phyloP scores from a whole-genome alignment of 2,329 filamentous ascomycete genomes.

The Trichophyton simii region DNA sequence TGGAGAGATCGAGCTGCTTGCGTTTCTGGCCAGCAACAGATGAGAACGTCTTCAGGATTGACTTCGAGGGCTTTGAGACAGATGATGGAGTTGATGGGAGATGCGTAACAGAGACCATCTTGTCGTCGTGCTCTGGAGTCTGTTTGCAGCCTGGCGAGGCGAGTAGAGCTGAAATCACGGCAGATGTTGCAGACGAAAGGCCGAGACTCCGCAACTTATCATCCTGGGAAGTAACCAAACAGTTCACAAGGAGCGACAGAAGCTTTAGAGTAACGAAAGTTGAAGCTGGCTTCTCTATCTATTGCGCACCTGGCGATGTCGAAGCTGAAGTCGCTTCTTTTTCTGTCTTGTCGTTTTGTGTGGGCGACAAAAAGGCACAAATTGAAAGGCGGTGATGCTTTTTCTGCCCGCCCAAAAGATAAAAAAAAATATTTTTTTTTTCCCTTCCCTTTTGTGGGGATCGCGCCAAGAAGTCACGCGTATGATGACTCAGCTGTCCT shows the following conservation, averaged over 20 bases:
- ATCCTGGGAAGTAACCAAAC: background rate
- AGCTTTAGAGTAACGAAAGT: background rate
- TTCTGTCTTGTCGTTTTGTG: background rate
- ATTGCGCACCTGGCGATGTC: background rate
- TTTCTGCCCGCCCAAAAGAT: background rate
- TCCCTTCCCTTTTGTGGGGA: background rate
- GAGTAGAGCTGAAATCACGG: background rate
- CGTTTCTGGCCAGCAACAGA: conserved; percentile 23
- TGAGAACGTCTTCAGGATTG: conserved; percentile 12
- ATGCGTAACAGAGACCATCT: conserved; percentile 7
- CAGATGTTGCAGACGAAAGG: background rate
- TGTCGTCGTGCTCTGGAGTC: background rate
- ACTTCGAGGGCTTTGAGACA: conserved; percentile 24
- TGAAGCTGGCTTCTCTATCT: background rate
- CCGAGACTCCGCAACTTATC: background rate
- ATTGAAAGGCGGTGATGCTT: background rate
- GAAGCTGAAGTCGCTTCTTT: background rate
- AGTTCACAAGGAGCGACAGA: background rate
- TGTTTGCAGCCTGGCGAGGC: background rate
- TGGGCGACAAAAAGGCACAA: background rate
- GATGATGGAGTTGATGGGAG: conserved; percentile 14
- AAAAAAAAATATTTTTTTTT: background rate
- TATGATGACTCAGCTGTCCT: background rate
- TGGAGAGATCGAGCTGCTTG: conserved; percentile 26
- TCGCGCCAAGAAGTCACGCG: background rate